Base-by-base conservation (phyloP, 257 asterid species). In the Pogostemon cablin region DNA sequence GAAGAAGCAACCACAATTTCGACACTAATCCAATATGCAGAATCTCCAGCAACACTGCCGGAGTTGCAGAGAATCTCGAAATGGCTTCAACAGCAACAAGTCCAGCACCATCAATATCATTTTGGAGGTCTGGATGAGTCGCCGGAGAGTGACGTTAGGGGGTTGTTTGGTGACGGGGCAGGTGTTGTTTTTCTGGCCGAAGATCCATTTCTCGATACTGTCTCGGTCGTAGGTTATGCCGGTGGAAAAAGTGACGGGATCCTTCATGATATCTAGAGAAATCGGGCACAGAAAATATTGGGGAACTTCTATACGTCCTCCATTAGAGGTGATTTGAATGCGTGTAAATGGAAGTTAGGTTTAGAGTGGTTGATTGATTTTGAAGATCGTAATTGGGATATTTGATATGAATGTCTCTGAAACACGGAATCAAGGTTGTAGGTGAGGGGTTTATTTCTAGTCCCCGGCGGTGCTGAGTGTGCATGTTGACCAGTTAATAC, bases 171-270 rank as follows among this genome's bases (percentile, higher is more conserved):
- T 88, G 47, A 80, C 90, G 4, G 98, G 98, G 50, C 96, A 90
- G 0, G 85, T 76, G 9, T 58, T 58, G 58, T 86, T 79, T 6
- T 79, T 83, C 53, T 54, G 81, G 0, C 81, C 68, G 65, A 90
- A 86, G 1, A 88, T 43, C 98, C 98, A 93, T 59, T 70, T 86
- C 53, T 93, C 96, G 65, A 93, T 93, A 80, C 81, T 81, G 17
- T 82, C 88, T 11, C 98, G 69, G 69, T 93, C 98, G 72, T 88
- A 93, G 54, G 96, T 87, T 43, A 90, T 90, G 37, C 98, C 98
- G 7, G 96, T 88, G 0, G 87, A 50, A 72, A 84, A 25, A 0
- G 86, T 87, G 4, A 93, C 96, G 0, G 98, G 98, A 12, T 90
- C 98, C 73, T 86, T 87, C 98, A 93, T 93, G 64, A 88, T 85